Conservation (phyloP, 2,329 filamentous ascomycete genomes). For the Monilinia laxa region DNA sequence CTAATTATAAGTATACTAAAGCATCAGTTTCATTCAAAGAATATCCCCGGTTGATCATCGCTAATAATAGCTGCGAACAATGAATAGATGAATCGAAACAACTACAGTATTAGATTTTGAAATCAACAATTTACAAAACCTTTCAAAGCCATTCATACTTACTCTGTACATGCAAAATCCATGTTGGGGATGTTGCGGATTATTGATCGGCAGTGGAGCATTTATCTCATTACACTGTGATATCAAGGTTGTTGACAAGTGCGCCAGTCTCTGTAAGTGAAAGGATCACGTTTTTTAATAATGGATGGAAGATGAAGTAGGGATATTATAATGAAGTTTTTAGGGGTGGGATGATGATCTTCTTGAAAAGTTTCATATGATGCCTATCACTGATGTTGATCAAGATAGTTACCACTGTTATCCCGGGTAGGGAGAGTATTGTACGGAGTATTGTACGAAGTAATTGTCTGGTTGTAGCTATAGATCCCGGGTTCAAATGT, state of each 20-base stretch:
- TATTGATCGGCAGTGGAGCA: conserved; percentile 6
- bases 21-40: too few species aligned
- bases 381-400: conserved; percentile 2
- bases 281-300: neutral
- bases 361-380: neutral
- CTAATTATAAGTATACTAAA: too few species aligned
- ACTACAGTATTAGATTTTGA: neutral
- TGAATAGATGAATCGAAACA: neutral
- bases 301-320: neutral
- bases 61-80: neutral
- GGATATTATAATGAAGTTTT: neutral
- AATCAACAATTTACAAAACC: neutral
- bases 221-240: neutral
- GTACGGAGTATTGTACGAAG: too few species aligned
- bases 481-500: too few species aligned
- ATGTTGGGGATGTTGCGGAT: neutral
- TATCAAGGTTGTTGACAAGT: neutral
- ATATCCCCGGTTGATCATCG: neutral
- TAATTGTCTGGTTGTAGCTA: too few species aligned
- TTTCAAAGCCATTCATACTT: too few species aligned
- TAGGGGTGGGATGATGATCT: neutral
- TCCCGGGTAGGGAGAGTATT: too few species aligned
- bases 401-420: neutral
- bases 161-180: neutral
- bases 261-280: neutral